Conservation (phyloP, 208 protist species). For the Strigomonas culicis region DNA sequence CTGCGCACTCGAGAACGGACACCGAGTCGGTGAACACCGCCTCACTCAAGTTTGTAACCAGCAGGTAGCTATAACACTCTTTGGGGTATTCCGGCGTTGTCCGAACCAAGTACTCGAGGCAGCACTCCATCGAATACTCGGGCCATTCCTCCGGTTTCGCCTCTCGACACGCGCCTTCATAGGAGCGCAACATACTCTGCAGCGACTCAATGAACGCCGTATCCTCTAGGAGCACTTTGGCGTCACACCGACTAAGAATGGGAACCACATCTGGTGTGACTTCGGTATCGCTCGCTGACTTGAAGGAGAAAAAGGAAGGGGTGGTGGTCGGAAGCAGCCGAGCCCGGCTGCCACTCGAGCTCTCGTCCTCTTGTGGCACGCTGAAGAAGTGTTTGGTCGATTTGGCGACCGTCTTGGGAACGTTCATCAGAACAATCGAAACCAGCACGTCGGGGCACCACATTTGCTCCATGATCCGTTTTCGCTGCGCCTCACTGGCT, state of each 20-base stretch:
- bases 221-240: constrained; percentile 40
- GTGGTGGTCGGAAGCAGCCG: constrained; percentile 36
- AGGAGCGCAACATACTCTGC: constrained; percentile 35
- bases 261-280: constrained; percentile 28
- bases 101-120: constrained; percentile 70
- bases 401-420: constrained; percentile 28
- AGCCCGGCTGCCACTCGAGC: background rate
- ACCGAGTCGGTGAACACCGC: constrained; percentile 38
- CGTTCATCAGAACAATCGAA: constrained; percentile 78
- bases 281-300: constrained; percentile 13
- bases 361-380: background rate
- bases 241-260: constrained; percentile 53
- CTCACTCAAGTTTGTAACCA: constrained; percentile 58
- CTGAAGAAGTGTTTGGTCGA: constrained; percentile 1
- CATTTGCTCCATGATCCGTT: constrained; percentile 43
- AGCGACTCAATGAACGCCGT: constrained; percentile 45
- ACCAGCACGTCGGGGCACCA: constrained; percentile 65
- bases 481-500: constrained; percentile 16
- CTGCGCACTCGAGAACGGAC: constrained; percentile 60
- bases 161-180: constrained; percentile 65
- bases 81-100: constrained; percentile 45
- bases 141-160: constrained; percentile 44
- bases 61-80: constrained; percentile 69
- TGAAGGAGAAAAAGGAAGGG: constrained; percentile 35
- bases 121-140: constrained; percentile 39